Evolutionary conservation across 164 flowering plant species (phyloP).

Genomic region (Chimonanthus praecox): DNA sequence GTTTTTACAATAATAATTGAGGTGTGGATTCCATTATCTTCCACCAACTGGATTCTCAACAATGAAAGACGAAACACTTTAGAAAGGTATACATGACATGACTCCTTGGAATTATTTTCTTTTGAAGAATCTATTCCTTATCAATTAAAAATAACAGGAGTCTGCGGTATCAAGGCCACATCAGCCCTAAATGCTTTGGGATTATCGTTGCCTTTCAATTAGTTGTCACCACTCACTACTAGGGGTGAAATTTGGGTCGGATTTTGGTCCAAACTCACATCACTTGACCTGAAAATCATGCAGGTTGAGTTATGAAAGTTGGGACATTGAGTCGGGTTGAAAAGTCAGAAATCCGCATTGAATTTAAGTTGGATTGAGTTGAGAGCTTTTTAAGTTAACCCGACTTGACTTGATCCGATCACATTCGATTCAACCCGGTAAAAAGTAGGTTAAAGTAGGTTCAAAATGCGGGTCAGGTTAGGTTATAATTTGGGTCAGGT

Average conservation of each 20-base stretch:
- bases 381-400: no score
- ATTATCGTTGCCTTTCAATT: not conserved
- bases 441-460: no score
- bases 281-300: not conserved
- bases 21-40: not conserved
- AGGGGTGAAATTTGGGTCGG: not conserved
- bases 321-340: not conserved
- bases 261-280: not conserved
- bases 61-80: not conserved
- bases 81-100: not conserved
- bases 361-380: no score
- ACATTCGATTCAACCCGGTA: no score
- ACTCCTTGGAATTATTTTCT: not conserved
- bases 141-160: not conserved
- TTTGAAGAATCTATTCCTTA: not conserved
- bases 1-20: not conserved
- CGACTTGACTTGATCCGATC: no score
- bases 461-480: no score
- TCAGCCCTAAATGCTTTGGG: not conserved
- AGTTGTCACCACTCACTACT: no score
- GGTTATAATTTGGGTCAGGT: no score
- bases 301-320: not conserved
- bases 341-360: not conserved
- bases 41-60: not conserved
- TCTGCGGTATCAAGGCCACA: not conserved